A percentile compares a stretch with the other conserved stretches of the same genome.
Evolutionary conservation across 441 rosid genomes (phyloP).

Genomic region (Corymbia citriodora): DNA sequence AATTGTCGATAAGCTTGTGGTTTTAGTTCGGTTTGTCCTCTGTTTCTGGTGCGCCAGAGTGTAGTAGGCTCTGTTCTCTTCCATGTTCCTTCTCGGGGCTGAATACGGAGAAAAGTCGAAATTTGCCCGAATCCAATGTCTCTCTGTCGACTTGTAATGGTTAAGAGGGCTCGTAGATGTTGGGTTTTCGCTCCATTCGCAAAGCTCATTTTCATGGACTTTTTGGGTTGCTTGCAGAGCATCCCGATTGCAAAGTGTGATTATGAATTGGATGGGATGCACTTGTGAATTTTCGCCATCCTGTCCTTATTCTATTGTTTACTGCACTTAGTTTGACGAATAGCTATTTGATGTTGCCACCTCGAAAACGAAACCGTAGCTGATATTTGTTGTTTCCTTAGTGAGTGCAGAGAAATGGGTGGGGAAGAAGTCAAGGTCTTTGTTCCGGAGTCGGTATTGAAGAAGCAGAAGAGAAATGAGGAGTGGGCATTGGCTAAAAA

Average conservation of each 20-base stretch:
- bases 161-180: background rate
- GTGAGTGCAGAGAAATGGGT: conserved; percentile 32
- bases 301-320: background rate
- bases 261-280: background rate
- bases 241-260: background rate
- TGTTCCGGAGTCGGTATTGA: conserved; percentile 70
- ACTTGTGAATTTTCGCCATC: background rate
- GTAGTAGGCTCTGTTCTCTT: background rate
- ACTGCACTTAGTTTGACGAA: background rate
- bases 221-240: background rate
- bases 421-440: conserved; percentile 43
- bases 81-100: background rate
- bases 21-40: background rate
- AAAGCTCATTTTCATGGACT: background rate
- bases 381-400: background rate
- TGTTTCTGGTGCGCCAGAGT: background rate
- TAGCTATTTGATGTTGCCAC: background rate
- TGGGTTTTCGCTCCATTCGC: background rate
- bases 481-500: conserved; percentile 62
- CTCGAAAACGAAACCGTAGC: background rate
- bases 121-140: background rate
- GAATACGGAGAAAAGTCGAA: background rate
- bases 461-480: conserved; percentile 64
- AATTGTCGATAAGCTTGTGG: background rate
- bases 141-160: background rate